These are phyloP conservation scores for Candida ulmi DNA, from an alignment of 805 yeast genomes.

Conservation along the genomic window DNA sequence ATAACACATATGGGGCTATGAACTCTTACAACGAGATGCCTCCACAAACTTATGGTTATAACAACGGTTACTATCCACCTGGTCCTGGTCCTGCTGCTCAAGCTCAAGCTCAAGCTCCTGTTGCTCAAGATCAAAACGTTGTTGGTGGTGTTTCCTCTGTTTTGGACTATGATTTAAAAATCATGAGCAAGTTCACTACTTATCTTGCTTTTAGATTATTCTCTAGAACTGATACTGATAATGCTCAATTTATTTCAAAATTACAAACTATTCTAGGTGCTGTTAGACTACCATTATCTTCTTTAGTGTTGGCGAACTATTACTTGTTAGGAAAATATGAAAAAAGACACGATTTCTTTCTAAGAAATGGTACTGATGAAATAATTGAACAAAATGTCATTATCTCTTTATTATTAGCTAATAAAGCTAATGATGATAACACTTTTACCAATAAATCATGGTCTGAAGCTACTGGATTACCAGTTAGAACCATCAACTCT, in stretches of 20 bases:
- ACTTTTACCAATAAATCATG: slow-evolving; percentile 93
- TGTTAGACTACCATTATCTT: slow-evolving; percentile 80
- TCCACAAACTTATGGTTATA: background rate
- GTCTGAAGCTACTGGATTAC: slow-evolving; percentile 91
- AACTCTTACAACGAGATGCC: too few relatives aligned
- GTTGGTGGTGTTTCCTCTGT: slow-evolving; percentile 73
- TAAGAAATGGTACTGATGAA: slow-evolving; percentile 24
- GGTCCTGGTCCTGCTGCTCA: slow-evolving; percentile 3
- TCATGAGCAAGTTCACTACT: slow-evolving; percentile 76
- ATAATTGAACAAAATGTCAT: slow-evolving; percentile 51
- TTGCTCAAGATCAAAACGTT: slow-evolving; percentile 16
- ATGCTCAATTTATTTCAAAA: slow-evolving; percentile 46
- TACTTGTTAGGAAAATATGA: slow-evolving; percentile 63
- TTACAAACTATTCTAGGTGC: slow-evolving; percentile 71
- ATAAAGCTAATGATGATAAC: slow-evolving; percentile 94
- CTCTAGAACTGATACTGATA: slow-evolving; percentile 39
- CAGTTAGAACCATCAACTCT: slow-evolving; percentile 51
- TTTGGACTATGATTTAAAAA: slow-evolving; percentile 71
- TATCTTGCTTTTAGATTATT: slow-evolving; percentile 68
- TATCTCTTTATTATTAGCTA: slow-evolving; percentile 74
- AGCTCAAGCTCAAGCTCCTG: slow-evolving; percentile 1
- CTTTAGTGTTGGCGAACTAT: slow-evolving; percentile 74
- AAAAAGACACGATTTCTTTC: slow-evolving; percentile 29
- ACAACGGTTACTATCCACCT: background rate
- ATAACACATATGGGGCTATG: slow-evolving; percentile 1